phyloP scores from a whole-genome alignment of 2,329 filamentous ascomycete species.

The Aureobasidium mangrovei region DNA sequence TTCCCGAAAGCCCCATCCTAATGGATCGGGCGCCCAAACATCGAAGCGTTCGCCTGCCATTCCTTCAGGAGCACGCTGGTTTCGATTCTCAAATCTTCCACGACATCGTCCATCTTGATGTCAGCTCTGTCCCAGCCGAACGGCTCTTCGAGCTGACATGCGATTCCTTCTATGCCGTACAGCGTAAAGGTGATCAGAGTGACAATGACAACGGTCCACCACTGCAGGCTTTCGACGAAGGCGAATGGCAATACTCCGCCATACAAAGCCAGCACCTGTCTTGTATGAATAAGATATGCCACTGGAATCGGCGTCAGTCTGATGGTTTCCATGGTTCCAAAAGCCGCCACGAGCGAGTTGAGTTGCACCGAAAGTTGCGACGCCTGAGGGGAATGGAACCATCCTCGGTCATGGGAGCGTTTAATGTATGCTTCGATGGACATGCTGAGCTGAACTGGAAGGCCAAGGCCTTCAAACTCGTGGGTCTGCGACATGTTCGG shows the following conservation, averaged over 20 bases:
- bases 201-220: slow-evolving; percentile 53
- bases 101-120: slow-evolving; percentile 59
- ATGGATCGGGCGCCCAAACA: slow-evolving; percentile 1
- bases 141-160: slow-evolving; percentile 55
- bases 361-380: slow-evolving; percentile 50
- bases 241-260: slow-evolving; percentile 54
- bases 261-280: slow-evolving; percentile 55
- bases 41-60: slow-evolving; percentile 13
- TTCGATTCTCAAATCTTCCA: slow-evolving; percentile 45
- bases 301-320: slow-evolving; percentile 55
- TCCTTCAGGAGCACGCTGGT: slow-evolving; percentile 15
- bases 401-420: slow-evolving; percentile 45
- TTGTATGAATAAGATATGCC: slow-evolving; percentile 56
- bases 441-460: slow-evolving; percentile 53
- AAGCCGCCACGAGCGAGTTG: slow-evolving; percentile 48
- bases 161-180: slow-evolving; percentile 57
- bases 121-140: slow-evolving; percentile 59
- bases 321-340: slow-evolving; percentile 57
- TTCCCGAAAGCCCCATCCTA: not conserved
- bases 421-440: slow-evolving; percentile 54
- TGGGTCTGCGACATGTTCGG: slow-evolving; percentile 23
- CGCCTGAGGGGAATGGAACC: slow-evolving; percentile 53
- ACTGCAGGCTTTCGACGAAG: slow-evolving; percentile 53
- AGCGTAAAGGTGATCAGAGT: slow-evolving; percentile 54
- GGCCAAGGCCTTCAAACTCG: slow-evolving; percentile 50